Evolutionary conservation across 106 monocot genomes (phyloP).

Genomic region (Gastrodia elata): DNA sequence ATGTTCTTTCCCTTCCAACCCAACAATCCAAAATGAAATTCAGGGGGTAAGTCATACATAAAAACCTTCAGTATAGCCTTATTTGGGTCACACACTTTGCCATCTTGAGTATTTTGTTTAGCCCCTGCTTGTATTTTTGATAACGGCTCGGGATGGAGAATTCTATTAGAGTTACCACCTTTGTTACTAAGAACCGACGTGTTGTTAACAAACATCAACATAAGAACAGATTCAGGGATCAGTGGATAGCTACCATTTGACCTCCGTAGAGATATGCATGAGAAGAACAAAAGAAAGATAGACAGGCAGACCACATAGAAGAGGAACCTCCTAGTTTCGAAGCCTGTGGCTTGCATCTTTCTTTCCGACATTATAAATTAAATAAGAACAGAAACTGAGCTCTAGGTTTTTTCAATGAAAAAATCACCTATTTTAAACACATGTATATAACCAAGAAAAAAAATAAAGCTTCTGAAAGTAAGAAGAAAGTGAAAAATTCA

Average conservation of each 20-base stretch:
- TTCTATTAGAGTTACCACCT: neutral
- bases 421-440: neutral
- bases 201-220: conserved; percentile 18
- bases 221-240: conserved; percentile 22
- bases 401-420: neutral
- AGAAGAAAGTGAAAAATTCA: neutral
- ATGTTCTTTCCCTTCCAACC: conserved; percentile 26
- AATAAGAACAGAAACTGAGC: neutral
- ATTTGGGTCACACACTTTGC: conserved; percentile 9
- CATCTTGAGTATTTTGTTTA: conserved; percentile 3
- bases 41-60: conserved; percentile 60
- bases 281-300: conserved; percentile 29
- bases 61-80: conserved; percentile 36
- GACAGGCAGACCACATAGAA: conserved; percentile 27
- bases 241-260: conserved; percentile 10
- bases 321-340: conserved; percentile 31
- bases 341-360: conserved; percentile 20
- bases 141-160: neutral
- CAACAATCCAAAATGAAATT: conserved; percentile 57
- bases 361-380: conserved; percentile 4
- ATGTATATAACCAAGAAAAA: no score
- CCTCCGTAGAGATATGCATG: conserved; percentile 29
- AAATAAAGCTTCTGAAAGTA: neutral
- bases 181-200: conserved; percentile 4
- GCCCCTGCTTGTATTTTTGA: neutral